Base-by-base conservation (phyloP, 768 basidiomycete genomes). In the Podaxis rugospora region DNA sequence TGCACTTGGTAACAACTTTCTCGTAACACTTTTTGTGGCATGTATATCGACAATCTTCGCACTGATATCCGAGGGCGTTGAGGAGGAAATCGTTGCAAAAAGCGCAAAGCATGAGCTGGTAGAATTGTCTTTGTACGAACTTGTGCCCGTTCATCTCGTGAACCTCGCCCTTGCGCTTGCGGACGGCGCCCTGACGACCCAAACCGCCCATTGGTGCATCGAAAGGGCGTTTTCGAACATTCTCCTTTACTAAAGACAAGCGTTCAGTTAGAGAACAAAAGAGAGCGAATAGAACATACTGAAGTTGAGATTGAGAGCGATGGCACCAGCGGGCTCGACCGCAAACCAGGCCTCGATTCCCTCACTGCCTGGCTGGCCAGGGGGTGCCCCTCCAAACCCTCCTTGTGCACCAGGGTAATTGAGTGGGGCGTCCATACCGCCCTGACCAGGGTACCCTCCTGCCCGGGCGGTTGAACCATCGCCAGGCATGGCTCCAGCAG, bases 101-200 rank as follows among this genome's bases (percentile, higher is more conserved):
- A 2, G 97, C 97, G 72, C 97, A 99, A 55, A 98, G 83, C 82
- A 99, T 97, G 70, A 98, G 86, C 72, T 98, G 95, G 73, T 97
- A 98, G 80, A 99, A 99, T 75, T 98, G 97, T 50, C 89, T 86
- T 68, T 94, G 92, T 50, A 99, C 84, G 71, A 99, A 99, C 74
- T 97, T 93, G 79, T 99, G 97, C 10, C 97, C 97, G 71, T 98
- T 98, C 93, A 98, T 98, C 75, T 98, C 95, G 77, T 95, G 95
- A 2, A 98, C 90, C 78, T 98, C 96, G 66, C 88, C 96, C 75
- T 98, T 98, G 68, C 95, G 92, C 76, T 97, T 98, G 70, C 95
- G 90, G 66, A 99, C 87, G 62, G 97, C 97, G 57, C 96, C 97
- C 76, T 98, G 96, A 72, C 97, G 94, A 53, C 96, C 97, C 42